These are phyloP conservation scores for Galeopsis tetrahit DNA, from an alignment of 257 asterid species.

Conservation along the genomic window DNA sequence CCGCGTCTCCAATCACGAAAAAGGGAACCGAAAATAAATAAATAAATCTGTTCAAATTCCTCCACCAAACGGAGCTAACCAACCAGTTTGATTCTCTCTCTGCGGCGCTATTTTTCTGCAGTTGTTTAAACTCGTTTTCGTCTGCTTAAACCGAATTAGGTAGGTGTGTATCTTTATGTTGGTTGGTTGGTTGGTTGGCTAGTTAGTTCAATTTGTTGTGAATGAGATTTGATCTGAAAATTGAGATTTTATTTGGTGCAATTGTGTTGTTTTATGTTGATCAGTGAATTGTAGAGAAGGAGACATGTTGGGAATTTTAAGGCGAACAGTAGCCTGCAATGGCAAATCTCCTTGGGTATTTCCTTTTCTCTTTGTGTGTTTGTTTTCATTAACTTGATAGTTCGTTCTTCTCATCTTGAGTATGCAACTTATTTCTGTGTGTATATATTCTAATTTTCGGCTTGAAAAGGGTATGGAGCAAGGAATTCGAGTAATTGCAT, in stretches of 20 bases:
- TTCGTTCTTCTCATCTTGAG: not conserved
- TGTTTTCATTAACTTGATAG: conserved; percentile 26
- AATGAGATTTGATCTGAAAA: conserved; percentile 33
- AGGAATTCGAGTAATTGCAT: conserved; percentile 57
- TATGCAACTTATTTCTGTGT: not conserved
- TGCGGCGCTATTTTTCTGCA: not conserved
- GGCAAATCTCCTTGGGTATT: conserved; percentile 49
- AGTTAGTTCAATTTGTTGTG: not conserved
- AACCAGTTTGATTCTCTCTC: conserved; percentile 27
- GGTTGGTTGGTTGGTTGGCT: not conserved
- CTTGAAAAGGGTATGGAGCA: conserved; percentile 45
- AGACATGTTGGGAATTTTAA: conserved; percentile 59
- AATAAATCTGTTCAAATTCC: conserved; percentile 21
- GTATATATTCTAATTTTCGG: not conserved
- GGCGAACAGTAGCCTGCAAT: conserved; percentile 46
- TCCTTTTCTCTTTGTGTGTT: not conserved
- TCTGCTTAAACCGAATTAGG: conserved; percentile 7
- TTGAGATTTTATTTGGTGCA: conserved; percentile 26
- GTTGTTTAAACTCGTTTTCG: not conserved
- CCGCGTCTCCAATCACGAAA: conserved; percentile 6
- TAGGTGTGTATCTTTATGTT: not conserved
- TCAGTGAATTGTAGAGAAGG: conserved; percentile 36
- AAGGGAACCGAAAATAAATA: not conserved
- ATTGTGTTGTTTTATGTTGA: conserved; percentile 26
- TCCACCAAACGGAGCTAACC: conserved; percentile 22